Evolutionary conservation across 495 filamentous ascomycete species (phyloP).

Genomic region (Penicillium herquei): DNA sequence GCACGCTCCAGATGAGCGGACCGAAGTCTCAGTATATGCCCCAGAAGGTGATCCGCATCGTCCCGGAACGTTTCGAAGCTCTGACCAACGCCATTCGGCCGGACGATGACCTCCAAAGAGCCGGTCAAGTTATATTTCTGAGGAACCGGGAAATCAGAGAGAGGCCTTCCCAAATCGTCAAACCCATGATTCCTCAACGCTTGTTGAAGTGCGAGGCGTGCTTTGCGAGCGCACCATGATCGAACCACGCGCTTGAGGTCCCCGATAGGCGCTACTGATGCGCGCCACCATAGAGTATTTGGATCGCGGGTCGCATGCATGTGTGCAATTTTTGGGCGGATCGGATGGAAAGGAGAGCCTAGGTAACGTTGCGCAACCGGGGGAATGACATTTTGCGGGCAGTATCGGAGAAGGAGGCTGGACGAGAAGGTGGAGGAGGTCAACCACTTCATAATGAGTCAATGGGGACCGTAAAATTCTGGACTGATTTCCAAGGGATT

Average conservation of each 20-base stretch:
- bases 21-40: constrained; percentile 10
- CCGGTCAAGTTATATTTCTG: constrained; percentile 20
- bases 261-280: constrained; percentile 24
- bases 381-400: constrained; percentile 18
- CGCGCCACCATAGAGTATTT: constrained; percentile 51
- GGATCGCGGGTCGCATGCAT: constrained; percentile 32
- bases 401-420: constrained; percentile 26
- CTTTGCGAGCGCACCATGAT: constrained; percentile 46
- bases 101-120: constrained; percentile 27
- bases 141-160: constrained; percentile 1
- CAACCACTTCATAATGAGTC: constrained; percentile 7
- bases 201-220: constrained; percentile 52
- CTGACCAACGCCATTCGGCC: constrained; percentile 8
- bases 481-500: background rate
- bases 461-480: background rate
- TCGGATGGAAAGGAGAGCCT: constrained; percentile 19
- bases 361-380: constrained; percentile 36
- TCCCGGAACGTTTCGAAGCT: constrained; percentile 24
- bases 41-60: constrained; percentile 22
- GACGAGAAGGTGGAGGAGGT: constrained; percentile 8
- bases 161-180: constrained; percentile 47
- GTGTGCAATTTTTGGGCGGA: constrained; percentile 39
- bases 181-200: constrained; percentile 56
- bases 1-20: background rate
- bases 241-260: constrained; percentile 50